These are phyloP conservation scores for Backusella liffmaniae DNA, from an alignment of 192 early-diverging fungal species.

Conservation along the genomic window DNA sequence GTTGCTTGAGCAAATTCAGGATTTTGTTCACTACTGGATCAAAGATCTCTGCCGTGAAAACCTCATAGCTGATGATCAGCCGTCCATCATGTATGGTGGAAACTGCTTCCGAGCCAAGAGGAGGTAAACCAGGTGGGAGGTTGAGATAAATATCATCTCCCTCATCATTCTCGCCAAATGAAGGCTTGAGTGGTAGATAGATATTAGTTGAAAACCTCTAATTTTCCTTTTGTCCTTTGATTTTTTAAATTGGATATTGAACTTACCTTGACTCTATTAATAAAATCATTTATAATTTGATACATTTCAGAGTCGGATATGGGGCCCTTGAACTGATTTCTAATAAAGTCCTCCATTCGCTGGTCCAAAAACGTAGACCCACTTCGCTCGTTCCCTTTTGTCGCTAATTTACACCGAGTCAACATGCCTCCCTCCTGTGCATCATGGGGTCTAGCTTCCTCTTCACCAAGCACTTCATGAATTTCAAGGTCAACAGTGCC, in stretches of 20 bases:
- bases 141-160: conserved; percentile 25
- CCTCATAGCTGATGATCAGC: conserved; percentile 25
- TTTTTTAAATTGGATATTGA: no score
- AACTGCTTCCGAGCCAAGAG: background rate
- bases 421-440: conserved; percentile 15
- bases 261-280: conserved; percentile 32
- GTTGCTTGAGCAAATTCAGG: conserved; percentile 36
- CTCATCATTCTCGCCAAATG: conserved; percentile 29
- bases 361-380: conserved; percentile 44
- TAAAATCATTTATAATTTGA: conserved; percentile 37
- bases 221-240: no score
- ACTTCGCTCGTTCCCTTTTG: conserved; percentile 37
- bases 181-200: background rate
- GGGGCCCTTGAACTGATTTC: conserved; percentile 33
- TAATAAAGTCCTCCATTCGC: conserved; percentile 33
- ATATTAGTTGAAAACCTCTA: background rate
- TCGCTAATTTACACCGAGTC: conserved; percentile 38
- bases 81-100: conserved; percentile 35
- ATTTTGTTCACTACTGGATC: conserved; percentile 45
- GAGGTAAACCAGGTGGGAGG: background rate
- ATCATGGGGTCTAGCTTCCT: background rate
- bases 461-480: background rate
- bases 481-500: conserved; percentile 44
- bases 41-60: conserved; percentile 41
- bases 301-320: conserved; percentile 12